Evolutionary conservation across 2,329 filamentous ascomycete species (phyloP), one percentile per base, ranked within the genome.

Genomic region (Fusarium avenaceum): DNA sequence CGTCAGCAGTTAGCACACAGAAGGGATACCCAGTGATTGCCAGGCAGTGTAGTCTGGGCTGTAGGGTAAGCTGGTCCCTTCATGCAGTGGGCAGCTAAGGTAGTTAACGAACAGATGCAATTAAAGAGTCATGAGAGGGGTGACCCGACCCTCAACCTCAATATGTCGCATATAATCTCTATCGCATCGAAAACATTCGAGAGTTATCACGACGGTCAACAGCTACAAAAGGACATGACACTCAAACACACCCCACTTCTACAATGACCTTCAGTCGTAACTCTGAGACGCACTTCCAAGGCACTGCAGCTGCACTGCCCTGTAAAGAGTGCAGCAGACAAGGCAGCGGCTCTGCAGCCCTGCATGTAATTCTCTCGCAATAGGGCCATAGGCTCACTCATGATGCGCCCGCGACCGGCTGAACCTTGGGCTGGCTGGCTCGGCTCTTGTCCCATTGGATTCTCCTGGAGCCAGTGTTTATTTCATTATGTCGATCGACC

Each of bases 41-140:
- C 17, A 42, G n/a, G 22, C n/a, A 15, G 46, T 45, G 20, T 38
- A 49, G 33, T 47, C n/a, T 11, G 17, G 11, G 13, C n/a, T 65
- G 53, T 56, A 67, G 65, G 65, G 65, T 67, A 67, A 30, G 65
- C 49, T 44, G 45, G 45, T 60, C 59, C 64, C 45, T 50, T 54
- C 9, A 30, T 60, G 39, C 30, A 45, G 50, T 33, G 53, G 46
- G 50, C 33, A 56, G 46, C 17, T 38, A 15, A 53, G 45, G 20
- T 60, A 63, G 35, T 60, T 66, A 66, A 65, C 62, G 40, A 50
- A 66, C 64, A 59, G 43, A 69, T 69, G 66, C 66, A 69, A 67
- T 69, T 69, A 69, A 69, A 69, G 66, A 69, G 66, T 69, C 66
- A 67, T 65, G 55, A 61, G 55, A 17, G 55, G 44, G 40, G 61